Conservation (phyloP, 257 asterid species). For the Henckelia pumila region DNA sequence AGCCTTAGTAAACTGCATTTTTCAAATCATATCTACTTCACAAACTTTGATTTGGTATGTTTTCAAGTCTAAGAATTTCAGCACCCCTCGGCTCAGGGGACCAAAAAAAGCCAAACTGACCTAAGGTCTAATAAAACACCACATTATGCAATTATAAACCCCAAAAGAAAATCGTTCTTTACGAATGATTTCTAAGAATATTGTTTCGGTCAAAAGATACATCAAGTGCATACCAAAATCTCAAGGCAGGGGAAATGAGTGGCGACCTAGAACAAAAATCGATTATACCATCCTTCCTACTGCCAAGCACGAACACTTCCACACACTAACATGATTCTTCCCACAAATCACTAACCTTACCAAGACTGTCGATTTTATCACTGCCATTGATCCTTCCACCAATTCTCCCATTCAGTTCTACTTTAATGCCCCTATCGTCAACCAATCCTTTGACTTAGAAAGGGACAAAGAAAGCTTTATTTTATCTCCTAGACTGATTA, state of each 20-base stretch:
- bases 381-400: constrained; percentile 8
- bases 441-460: too few relatives aligned
- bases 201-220: neutral
- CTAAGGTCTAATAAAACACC: neutral
- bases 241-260: constrained; percentile 54
- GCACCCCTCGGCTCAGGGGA: neutral
- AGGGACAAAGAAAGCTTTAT: too few relatives aligned
- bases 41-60: neutral
- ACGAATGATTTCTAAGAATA: neutral
- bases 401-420: constrained; percentile 26
- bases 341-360: constrained; percentile 20
- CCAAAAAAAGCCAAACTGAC: neutral
- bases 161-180: neutral
- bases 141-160: neutral
- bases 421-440: too few relatives aligned
- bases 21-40: too few relatives aligned
- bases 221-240: constrained; percentile 57
- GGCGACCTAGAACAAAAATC: constrained; percentile 76
- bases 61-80: neutral
- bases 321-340: constrained; percentile 50
- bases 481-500: too few relatives aligned
- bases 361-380: neutral
- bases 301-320: constrained; percentile 76
- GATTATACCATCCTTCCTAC: constrained; percentile 70
- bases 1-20: neutral